A percentile compares a stretch with the other conserved stretches of the same genome.
These are phyloP conservation scores for Boletus patriciae DNA, from an alignment of 768 basidiomycete genomes.

Conservation along the genomic window DNA sequence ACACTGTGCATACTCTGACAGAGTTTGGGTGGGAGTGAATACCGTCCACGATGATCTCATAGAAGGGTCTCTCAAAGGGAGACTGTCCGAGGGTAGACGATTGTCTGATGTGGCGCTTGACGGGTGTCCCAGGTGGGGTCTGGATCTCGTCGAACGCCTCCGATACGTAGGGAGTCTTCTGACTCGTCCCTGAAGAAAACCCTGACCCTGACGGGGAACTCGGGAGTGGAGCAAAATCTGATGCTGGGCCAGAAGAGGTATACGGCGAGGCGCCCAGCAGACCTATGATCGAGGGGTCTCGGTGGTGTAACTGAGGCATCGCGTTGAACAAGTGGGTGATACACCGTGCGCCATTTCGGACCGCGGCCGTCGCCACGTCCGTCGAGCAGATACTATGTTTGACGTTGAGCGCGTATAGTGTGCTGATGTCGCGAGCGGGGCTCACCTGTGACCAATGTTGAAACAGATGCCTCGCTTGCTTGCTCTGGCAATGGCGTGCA, in stretches of 20 bases:
- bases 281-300: constrained; percentile 90
- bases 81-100: constrained; percentile 44
- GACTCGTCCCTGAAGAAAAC: constrained; percentile 3
- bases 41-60: constrained; percentile 88
- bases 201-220: constrained; percentile 15
- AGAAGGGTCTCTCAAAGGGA: constrained; percentile 71
- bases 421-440: background rate
- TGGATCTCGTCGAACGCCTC: constrained; percentile 63
- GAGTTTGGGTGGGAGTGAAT: constrained; percentile 91
- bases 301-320: constrained; percentile 87
- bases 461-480: constrained; percentile 67
- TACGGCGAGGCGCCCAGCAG: constrained; percentile 77
- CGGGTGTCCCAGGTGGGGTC: constrained; percentile 57
- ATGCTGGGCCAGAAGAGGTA: constrained; percentile 44
- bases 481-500: constrained; percentile 63
- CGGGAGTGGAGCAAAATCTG: constrained; percentile 27
- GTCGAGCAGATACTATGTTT: constrained; percentile 66
- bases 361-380: constrained; percentile 67
- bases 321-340: constrained; percentile 95
- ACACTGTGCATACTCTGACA: constrained; percentile 60
- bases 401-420: constrained; percentile 2
- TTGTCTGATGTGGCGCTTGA: constrained; percentile 20
- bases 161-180: constrained; percentile 38
- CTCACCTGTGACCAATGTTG: constrained; percentile 87
- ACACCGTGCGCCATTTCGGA: constrained; percentile 72